A percentile compares a stretch with the other conserved stretches of the same genome.
These are phyloP conservation scores for Trichoderma hamatum DNA, from an alignment of 2,329 filamentous ascomycete genomes.

Conservation along the genomic window DNA sequence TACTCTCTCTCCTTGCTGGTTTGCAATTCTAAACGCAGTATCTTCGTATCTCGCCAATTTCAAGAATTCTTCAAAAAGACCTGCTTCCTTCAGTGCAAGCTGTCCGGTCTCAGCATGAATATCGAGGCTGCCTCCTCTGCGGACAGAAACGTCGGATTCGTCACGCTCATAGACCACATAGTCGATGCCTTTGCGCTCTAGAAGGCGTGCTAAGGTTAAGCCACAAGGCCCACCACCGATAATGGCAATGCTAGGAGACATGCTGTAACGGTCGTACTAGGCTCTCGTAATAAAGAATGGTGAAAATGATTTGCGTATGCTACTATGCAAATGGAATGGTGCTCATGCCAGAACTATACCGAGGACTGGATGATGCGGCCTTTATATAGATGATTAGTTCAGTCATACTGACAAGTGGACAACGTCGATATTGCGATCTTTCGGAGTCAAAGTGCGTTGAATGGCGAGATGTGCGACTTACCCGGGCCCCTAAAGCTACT, in stretches of 20 bases:
- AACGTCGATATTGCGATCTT: background rate
- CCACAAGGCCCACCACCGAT: slow-evolving; percentile 51
- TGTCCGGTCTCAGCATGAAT: slow-evolving; percentile 56
- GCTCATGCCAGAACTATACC: no score
- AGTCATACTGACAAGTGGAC: background rate
- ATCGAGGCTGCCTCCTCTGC: slow-evolving; percentile 58
- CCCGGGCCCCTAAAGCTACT: background rate
- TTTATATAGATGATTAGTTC: background rate
- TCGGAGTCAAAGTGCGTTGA: background rate
- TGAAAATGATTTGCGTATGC: no score
- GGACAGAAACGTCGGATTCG: slow-evolving; percentile 43
- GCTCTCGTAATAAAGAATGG: no score
- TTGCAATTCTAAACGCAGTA: slow-evolving; percentile 54
- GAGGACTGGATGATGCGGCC: background rate
- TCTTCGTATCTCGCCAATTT: slow-evolving; percentile 49
- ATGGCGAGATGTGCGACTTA: background rate
- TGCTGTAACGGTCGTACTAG: background rate
- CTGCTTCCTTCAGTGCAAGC: slow-evolving; percentile 53
- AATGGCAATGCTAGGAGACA: slow-evolving; percentile 45
- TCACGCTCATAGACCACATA: slow-evolving; percentile 57
- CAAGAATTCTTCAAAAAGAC: slow-evolving; percentile 53
- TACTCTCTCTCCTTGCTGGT: slow-evolving; percentile 44
- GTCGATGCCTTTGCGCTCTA: slow-evolving; percentile 50
- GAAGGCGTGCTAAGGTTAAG: slow-evolving; percentile 51
- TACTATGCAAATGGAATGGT: background rate